Percentiles rank a stretch among this genome's conserved stretches.
Conservation (phyloP, 1,139 yeast species). For the Candida gigantensis region DNA sequence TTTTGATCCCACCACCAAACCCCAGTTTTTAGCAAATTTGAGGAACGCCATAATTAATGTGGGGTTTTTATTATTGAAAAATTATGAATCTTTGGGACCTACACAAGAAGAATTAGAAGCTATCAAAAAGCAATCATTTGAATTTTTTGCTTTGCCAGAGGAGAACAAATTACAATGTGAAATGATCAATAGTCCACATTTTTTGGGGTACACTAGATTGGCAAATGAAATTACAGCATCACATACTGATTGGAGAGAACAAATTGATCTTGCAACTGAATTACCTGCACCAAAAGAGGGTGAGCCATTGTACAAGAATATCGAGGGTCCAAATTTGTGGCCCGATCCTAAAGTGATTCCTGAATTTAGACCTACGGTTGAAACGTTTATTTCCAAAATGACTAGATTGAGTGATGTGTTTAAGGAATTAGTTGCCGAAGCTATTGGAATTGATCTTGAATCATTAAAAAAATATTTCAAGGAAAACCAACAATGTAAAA, state of each 20-base stretch:
- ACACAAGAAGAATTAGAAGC: conserved; percentile 34
- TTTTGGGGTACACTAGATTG: conserved; percentile 64
- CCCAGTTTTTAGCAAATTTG: conserved; percentile 45
- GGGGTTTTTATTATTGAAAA: conserved; percentile 58
- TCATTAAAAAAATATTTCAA: conserved; percentile 53
- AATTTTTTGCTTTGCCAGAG: conserved; percentile 56
- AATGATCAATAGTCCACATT: conserved; percentile 66
- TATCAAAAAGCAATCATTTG: conserved; percentile 43
- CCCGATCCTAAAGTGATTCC: conserved; percentile 53
- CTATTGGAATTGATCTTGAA: conserved; percentile 48
- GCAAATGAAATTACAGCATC: conserved; percentile 69
- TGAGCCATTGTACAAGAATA: conserved; percentile 54
- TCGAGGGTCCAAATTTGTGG: conserved; percentile 70
- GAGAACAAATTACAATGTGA: conserved; percentile 53
- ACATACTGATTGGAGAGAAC: conserved; percentile 65
- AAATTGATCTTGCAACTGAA: conserved; percentile 67
- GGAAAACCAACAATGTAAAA: conserved; percentile 52
- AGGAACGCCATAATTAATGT: conserved; percentile 59
- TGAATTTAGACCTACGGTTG: conserved; percentile 46
- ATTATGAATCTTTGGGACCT: conserved; percentile 43
- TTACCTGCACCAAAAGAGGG: conserved; percentile 47
- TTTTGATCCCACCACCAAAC: conserved; percentile 38
- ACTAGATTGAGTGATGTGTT: conserved; percentile 44
- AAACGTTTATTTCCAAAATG: conserved; percentile 50
- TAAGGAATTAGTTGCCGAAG: conserved; percentile 52